Percentiles rank a stretch among this genome's conserved stretches.
Evolutionary conservation across 257 asterid genomes (phyloP).

Genomic region (Salvia splendens): DNA sequence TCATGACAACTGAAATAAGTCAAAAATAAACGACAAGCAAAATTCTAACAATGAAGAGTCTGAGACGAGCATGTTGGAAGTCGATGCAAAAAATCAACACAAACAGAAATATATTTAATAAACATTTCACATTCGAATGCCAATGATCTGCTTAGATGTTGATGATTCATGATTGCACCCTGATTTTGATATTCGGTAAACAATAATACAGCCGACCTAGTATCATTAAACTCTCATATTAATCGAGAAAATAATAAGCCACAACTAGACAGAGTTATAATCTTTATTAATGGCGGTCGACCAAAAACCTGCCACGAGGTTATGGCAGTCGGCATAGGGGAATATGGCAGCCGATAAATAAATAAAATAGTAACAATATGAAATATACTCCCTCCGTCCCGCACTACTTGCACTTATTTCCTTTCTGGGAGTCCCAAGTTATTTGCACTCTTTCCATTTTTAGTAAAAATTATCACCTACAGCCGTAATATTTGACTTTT

Average conservation of each 20-base stretch:
- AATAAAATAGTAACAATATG: too few relatives aligned
- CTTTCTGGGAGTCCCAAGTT: too few relatives aligned
- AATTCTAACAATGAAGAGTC: not conserved
- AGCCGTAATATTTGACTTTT: too few relatives aligned
- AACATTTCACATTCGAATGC: constrained; percentile 8
- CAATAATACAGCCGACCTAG: constrained; percentile 7
- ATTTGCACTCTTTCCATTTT: too few relatives aligned
- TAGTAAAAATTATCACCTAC: too few relatives aligned
- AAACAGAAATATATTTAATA: not conserved
- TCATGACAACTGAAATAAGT: not conserved
- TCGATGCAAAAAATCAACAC: not conserved
- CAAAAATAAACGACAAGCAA: not conserved
- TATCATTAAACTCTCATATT: not conserved
- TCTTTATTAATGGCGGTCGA: too few relatives aligned
- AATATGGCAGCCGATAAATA: too few relatives aligned
- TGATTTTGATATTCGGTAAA: not conserved
- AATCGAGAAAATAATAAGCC: not conserved
- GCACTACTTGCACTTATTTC: too few relatives aligned
- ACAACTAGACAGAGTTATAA: constrained; percentile 14
- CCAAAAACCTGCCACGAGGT: too few relatives aligned
- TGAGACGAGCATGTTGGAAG: not conserved
- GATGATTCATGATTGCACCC: not conserved
- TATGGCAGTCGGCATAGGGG: too few relatives aligned
- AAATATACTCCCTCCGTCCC: too few relatives aligned
- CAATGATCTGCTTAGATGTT: constrained; percentile 14